Evolutionary conservation across 495 filamentous ascomycete genomes (phyloP), one percentile per base, ranked within the genome.

Genomic region (Aspergillus egyptiacus): DNA sequence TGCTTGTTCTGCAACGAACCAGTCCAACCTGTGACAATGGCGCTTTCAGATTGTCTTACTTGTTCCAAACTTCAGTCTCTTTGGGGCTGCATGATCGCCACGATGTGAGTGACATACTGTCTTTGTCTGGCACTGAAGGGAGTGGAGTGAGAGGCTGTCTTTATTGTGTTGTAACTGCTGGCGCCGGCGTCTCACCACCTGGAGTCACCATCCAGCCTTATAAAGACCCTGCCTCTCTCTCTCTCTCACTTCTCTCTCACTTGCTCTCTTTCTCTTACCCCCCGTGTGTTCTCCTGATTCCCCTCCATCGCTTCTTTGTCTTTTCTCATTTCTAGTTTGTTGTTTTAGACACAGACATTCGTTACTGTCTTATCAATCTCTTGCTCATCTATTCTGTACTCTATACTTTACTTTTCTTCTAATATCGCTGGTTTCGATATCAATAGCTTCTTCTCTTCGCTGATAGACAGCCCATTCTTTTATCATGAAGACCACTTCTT

Each of bases 281-380:
- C n/a, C n/a, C n/a, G n/a, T n/a, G n/a, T n/a, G n/a, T n/a, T n/a
- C n/a, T n/a, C n/a, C n/a, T n/a, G n/a, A n/a, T n/a, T n/a, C n/a
- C n/a, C n/a, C n/a, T n/a, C 25, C n/a, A 32, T 61, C 63, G 53
- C 61, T 58, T 51, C 60, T 41, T 53, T 57, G 65, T 70, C 48
- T 58, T 67, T 56, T 59, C 34, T 53, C 47, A 39, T 43, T 44
- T 42, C 55, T n/a, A n/a, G 59, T 56, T 49, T 40, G 33, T 45
- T 14, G 9, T 15, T 46, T 34, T 35, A 30, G 22, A 42, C 32
- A 53, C 34, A 38, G 22, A 48, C 43, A 42, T 23, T 48, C 44
- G 50, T 53, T 48, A 17, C 40, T 32, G 34, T 35, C 18, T 42
- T 24, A 33, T 42, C 20, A n/a, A n/a, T n/a, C n/a, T n/a, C 22